A percentile compares a stretch with the other conserved stretches of the same genome.
Evolutionary conservation across 495 filamentous ascomycete species (phyloP).

Genomic region (Astrothelium subdiscretum): DNA sequence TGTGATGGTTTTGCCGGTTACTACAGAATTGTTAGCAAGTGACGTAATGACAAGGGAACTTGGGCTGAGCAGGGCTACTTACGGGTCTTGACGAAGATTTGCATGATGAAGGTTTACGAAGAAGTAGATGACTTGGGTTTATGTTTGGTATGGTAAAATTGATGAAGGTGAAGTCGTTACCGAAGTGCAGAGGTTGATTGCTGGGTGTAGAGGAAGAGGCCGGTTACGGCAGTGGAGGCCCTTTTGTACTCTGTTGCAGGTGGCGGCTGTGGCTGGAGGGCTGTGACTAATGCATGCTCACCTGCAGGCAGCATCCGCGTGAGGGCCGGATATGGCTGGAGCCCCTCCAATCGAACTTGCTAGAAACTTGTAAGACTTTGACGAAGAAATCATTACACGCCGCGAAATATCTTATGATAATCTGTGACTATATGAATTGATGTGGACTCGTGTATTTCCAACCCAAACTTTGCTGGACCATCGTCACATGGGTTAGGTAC

Average conservation of each 20-base stretch:
- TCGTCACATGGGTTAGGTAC: too few relatives aligned
- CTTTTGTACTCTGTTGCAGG: not conserved
- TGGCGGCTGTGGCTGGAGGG: not conserved
- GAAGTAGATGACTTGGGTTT: not conserved
- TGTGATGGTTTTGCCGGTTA: conserved; percentile 99
- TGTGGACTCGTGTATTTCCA: too few relatives aligned
- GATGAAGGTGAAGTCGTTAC: not conserved
- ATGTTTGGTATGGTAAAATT: not conserved
- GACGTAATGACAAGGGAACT: conserved; percentile 18
- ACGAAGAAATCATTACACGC: too few relatives aligned
- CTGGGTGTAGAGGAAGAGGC: not conserved
- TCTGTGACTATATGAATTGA: too few relatives aligned
- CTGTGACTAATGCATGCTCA: not conserved
- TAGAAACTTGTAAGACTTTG: not conserved
- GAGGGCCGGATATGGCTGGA: not conserved
- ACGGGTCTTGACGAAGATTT: conserved; percentile 98
- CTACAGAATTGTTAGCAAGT: conserved; percentile 31
- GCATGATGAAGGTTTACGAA: conserved; percentile 46
- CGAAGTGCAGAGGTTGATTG: not conserved
- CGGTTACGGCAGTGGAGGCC: not conserved
- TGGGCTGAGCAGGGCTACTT: conserved; percentile 38
- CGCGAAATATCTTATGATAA: too few relatives aligned
- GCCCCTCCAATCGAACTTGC: not conserved
- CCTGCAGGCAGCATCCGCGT: not conserved
- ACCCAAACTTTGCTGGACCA: too few relatives aligned